Base-by-base conservation (phyloP, 805 yeast genomes). In the Candida suzukii region DNA sequence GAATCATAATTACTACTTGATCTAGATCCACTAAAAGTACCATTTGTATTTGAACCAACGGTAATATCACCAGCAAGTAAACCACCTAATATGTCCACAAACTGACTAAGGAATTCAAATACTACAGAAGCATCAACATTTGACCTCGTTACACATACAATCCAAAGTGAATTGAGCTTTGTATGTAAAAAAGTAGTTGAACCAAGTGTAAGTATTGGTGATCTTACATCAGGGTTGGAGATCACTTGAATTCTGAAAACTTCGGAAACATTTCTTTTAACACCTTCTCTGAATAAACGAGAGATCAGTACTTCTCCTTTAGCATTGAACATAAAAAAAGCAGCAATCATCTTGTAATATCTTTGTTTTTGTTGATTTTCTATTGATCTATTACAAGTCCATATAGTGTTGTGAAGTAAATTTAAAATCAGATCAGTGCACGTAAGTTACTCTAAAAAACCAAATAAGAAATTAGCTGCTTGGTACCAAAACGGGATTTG, bases 191-290 rank as follows among this genome's bases (percentile, higher is more conserved):
- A 93, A 0, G 96, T 83, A 0, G 98, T 93, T 0, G 95, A 86
- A 1, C 98, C 98, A 35, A 93, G 64, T 0, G 98, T 93, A 35
- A 91, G 64, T 1, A 84, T 71, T 0, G 93, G 91, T 0, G 87
- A 74, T 46, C 80, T 65, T n/a, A 67, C 60, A 19, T 74, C 80
- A 3, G 74, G 68, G 42, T 81, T 74, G 40, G 85, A 70, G 33
- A 91, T 87, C 22, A 91, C 96, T 56, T 91, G 96, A 41, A 88
- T 81, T n/a, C 96, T 74, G 55, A 91, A 91, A 25, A 88, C 86
- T 51, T 90, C 97, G 16, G 93, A 70, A 18, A 90, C 79, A 41
- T 83, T 83, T 40, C 91, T 64, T 50, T 86, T 78, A 41, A 88
- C 76, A 2, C 90, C 87, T 41, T 83, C 88, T 42, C 81, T 72